These are phyloP conservation scores for Hylodesmum podocarpum DNA, from an alignment of 306 rosid species.

Conservation along the genomic window DNA sequence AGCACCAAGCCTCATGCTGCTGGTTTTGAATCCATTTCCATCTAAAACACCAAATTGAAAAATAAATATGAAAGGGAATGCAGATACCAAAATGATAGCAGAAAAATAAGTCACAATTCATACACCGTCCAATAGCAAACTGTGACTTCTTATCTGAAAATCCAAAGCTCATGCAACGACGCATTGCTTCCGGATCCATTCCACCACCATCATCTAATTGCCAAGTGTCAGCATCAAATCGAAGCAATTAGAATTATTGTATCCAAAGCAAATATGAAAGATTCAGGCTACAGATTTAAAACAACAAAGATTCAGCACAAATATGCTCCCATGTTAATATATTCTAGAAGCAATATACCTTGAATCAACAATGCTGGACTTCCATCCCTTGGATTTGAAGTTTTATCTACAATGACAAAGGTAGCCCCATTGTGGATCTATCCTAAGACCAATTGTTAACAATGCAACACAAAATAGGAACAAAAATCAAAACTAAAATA, in stretches of 20 bases:
- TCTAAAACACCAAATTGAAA: conserved; percentile 60
- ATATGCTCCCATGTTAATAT: not conserved
- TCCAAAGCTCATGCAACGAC: conserved; percentile 94
- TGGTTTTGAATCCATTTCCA: conserved; percentile 99
- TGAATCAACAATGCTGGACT: conserved; percentile 81
- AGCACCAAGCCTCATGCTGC: conserved; percentile 97
- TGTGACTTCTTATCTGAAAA: conserved; percentile 80
- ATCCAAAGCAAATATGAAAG: not conserved
- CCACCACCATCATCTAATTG: conserved; percentile 88
- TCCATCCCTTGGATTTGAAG: conserved; percentile 76
- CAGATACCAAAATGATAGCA: not conserved
- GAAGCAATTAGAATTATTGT: conserved; percentile 8
- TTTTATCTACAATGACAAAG: conserved; percentile 83
- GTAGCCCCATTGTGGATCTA: conserved; percentile 97
- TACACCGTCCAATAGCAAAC: conserved; percentile 85
- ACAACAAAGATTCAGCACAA: not conserved
- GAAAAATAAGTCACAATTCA: conserved; percentile 36
- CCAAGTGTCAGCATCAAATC: conserved; percentile 26
- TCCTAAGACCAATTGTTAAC: conserved; percentile 50
- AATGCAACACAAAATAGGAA: conserved; percentile 41
- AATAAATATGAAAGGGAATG: conserved; percentile 35
- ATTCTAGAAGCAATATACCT: conserved; percentile 52
- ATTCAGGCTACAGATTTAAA: conserved; percentile 21
- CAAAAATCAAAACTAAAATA: conserved; percentile 28
- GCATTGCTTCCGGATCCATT: conserved; percentile 86